Base-by-base conservation (phyloP, 352 stramenopile genomes). In the Globisporangium alternatum region DNA sequence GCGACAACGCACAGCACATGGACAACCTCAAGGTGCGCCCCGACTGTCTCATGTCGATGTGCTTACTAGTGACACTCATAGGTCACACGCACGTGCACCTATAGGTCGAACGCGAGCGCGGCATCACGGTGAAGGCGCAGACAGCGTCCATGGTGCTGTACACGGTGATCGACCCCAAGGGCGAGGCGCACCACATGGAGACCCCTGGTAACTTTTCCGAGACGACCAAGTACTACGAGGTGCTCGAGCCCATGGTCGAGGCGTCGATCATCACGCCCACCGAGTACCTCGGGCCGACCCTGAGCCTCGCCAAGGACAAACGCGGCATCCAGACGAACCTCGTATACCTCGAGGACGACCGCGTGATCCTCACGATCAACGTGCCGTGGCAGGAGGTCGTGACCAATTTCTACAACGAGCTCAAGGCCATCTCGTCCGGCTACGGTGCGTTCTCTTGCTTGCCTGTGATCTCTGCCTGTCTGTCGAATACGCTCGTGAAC, bases 331-430 rank as follows among this genome's bases (percentile, higher is more conserved):
- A 97, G 57, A 97, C 95, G 15, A 98, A 98, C 67, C 88, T 98
- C 57, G 85, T 92, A 55, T 97, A 97, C 72, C 72, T 99, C 7
- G 97, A 99, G 64, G 96, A 98, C 67, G 86, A 85, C 17, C 94
- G 84, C 8, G 93, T 98, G 68, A 76, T 99, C 53, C 89, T 99
- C 41, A 95, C 90, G 22, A 97, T 98, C 55, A 68, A 87, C 52
- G 88, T 99, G 43, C 97, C 98, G 39, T 99, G 97, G 97, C 94
- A 98, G 56, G 97, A 99, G 81, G 96, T 99, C 13, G 98, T 99
- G 55, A 99, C 88, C 28, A 98, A 99, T 75, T 99, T 99, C 61
- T 99, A 99, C 77, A 98, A 99, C 74, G 87, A 98, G 58, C 77
- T 99, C 49, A 99, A 99, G 81, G 98, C 88, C 33, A 84, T 97